Conservation (phyloP, 805 yeast genomes). For the Cyberlindnera japonica region DNA sequence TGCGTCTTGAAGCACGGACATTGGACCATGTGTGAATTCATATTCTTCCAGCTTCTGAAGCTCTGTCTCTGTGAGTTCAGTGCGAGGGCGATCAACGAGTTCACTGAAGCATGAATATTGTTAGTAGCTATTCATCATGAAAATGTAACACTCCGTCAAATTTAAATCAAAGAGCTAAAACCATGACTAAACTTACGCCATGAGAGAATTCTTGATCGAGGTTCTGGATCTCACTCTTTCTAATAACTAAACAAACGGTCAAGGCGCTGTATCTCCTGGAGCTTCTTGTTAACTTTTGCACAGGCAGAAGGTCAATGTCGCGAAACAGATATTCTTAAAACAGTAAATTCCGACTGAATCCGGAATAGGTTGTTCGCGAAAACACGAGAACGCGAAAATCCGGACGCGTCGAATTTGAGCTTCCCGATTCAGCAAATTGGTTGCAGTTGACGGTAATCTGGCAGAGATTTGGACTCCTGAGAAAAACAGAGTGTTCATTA, state of each 20-base stretch:
- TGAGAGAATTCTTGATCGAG: too few species aligned
- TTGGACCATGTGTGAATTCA: conserved; percentile 87
- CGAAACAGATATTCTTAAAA: conserved; percentile 1
- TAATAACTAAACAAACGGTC: too few species aligned
- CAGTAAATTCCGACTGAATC: conserved; percentile 3
- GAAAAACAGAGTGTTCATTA: conserved; percentile 1
- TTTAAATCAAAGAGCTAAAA: too few species aligned
- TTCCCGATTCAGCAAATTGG: conserved; percentile 17
- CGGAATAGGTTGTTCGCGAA: background rate
- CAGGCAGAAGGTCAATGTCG: too few species aligned
- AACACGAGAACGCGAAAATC: conserved; percentile 5
- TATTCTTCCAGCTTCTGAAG: conserved; percentile 80
- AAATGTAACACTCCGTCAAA: too few species aligned
- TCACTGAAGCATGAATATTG: conserved; percentile 40
- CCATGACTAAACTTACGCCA: conserved; percentile 29
- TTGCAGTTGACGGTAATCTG: conserved; percentile 6
- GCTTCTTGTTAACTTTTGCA: conserved; percentile 1
- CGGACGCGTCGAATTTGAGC: conserved; percentile 1
- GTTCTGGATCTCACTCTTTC: too few species aligned
- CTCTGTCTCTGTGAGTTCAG: conserved; percentile 78
- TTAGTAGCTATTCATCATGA: conserved; percentile 13
- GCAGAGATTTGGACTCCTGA: background rate
- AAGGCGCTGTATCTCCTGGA: too few species aligned
- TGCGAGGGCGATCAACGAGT: conserved; percentile 65
- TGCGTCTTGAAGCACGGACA: conserved; percentile 82